A percentile compares a stretch with the other conserved stretches of the same genome.
Evolutionary conservation across 306 rosid species (phyloP).

Genomic region (Trichosanthes cucumerina): DNA sequence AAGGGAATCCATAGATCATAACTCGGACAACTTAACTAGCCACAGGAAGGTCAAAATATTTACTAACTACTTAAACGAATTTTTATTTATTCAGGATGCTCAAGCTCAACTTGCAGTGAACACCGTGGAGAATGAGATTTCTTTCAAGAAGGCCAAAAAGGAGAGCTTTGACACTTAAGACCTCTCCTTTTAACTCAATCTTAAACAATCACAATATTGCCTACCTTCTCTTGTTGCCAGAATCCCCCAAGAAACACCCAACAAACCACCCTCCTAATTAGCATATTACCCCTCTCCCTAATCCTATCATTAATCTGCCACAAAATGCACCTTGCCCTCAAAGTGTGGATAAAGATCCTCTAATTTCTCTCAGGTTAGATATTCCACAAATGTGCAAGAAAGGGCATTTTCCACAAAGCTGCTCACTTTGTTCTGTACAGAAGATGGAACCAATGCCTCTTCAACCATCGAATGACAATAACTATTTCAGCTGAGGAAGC

Average conservation of each 20-base stretch:
- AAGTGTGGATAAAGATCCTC: not conserved
- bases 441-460: not conserved
- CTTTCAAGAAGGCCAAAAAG: not conserved
- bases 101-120: not conserved
- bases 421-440: not conserved
- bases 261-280: not conserved
- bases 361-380: not conserved
- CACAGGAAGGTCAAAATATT: not conserved
- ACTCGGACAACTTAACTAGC: not conserved
- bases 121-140: not conserved
- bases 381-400: not conserved
- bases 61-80: not conserved
- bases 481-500: not conserved
- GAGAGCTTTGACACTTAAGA: not conserved
- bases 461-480: not conserved
- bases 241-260: not conserved
- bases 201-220: not conserved
- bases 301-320: not conserved
- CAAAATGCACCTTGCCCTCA: not conserved
- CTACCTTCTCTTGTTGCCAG: not conserved
- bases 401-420: not conserved
- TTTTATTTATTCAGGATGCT: not conserved
- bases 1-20: not conserved
- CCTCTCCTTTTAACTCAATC: not conserved
- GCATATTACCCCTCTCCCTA: not conserved